Evolutionary conservation across 768 basidiomycete genomes (phyloP).

Genomic region (Jaapia argillacea): DNA sequence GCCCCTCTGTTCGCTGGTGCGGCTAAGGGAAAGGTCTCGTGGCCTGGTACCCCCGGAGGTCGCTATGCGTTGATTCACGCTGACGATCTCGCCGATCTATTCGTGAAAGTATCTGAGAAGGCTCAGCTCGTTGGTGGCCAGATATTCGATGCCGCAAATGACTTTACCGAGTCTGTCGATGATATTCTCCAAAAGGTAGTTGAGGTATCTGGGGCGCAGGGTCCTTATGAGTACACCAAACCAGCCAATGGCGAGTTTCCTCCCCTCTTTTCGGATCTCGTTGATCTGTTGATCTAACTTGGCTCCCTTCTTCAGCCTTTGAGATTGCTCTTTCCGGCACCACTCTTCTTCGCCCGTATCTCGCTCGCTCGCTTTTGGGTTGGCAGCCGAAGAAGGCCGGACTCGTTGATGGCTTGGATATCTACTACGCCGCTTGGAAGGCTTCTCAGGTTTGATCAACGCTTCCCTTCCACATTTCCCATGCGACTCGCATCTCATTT

Average conservation of each 20-base stretch:
- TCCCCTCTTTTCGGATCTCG: neutral
- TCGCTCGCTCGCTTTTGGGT: slow-evolving; percentile 30
- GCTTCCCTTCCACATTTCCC: no score
- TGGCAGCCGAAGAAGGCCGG: slow-evolving; percentile 33
- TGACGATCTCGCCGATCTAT: slow-evolving; percentile 38
- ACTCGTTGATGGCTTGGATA: slow-evolving; percentile 30
- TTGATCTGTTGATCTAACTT: neutral
- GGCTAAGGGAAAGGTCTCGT: slow-evolving; percentile 20
- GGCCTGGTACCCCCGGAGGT: slow-evolving; percentile 25
- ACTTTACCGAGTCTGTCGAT: neutral
- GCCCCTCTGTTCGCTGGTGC: slow-evolving; percentile 21
- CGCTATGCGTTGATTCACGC: slow-evolving; percentile 27
- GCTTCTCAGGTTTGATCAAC: no score
- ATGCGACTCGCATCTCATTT: no score
- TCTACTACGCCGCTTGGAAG: slow-evolving; percentile 30
- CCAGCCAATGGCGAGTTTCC: slow-evolving; percentile 24
- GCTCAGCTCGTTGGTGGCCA: slow-evolving; percentile 25
- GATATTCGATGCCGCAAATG: neutral
- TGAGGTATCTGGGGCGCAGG: slow-evolving; percentile 13
- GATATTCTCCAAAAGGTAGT: neutral
- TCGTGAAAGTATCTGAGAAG: slow-evolving; percentile 28
- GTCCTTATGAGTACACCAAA: slow-evolving; percentile 22
- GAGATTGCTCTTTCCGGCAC: slow-evolving; percentile 25
- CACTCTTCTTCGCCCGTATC: slow-evolving; percentile 22
- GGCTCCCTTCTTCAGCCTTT: slow-evolving; percentile 16